Conservation (phyloP, 495 filamentous ascomycete genomes). For the Neurospora tetraspora region DNA sequence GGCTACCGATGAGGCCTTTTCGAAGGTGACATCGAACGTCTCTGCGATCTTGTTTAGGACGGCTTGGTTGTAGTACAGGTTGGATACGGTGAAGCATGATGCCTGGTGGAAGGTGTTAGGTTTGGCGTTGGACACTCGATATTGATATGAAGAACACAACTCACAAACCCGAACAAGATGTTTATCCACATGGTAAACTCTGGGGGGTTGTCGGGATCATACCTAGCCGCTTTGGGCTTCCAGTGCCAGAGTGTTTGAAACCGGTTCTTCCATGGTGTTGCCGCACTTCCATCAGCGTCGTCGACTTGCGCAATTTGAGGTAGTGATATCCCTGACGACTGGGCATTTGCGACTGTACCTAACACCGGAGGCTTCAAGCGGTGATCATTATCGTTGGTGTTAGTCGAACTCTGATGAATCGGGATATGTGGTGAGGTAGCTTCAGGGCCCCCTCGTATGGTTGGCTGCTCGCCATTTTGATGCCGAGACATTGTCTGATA, state of each 20-base stretch:
- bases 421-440: background rate
- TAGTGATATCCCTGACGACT: background rate
- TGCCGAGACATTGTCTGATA: background rate
- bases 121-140: background rate
- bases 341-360: background rate
- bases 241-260: conserved; percentile 8
- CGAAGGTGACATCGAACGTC: conserved; percentile 50
- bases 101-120: conserved; percentile 6
- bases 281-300: background rate
- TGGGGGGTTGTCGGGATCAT: conserved; percentile 23
- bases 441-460: background rate
- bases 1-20: conserved; percentile 51
- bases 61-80: conserved; percentile 61
- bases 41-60: conserved; percentile 54
- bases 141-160: background rate
- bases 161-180: conserved; percentile 23
- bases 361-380: background rate
- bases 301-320: background rate
- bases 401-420: background rate
- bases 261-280: background rate
- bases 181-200: conserved; percentile 26
- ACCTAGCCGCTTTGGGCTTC: conserved; percentile 21
- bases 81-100: conserved; percentile 46
- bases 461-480: background rate
- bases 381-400: background rate